These are phyloP conservation scores for Alternaria brassicicola DNA, from an alignment of 2,329 filamentous ascomycete species.

Conservation along the genomic window DNA sequence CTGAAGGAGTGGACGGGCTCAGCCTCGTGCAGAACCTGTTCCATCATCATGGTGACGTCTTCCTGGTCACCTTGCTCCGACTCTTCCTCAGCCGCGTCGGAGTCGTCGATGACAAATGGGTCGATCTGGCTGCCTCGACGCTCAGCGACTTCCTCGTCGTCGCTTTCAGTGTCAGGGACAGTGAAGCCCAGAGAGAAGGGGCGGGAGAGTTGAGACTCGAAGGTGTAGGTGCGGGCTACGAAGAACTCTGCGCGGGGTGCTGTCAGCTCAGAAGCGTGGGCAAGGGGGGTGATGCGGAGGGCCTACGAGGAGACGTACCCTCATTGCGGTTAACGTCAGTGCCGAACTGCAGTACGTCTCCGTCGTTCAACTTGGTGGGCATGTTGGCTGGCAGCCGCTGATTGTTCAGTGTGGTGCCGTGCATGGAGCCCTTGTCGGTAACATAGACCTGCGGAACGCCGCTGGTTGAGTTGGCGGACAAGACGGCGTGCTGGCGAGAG, in stretches of 20 bases:
- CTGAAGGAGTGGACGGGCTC: background rate
- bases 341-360: constrained; percentile 47
- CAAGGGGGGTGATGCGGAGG: background rate
- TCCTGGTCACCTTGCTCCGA: constrained; percentile 9
- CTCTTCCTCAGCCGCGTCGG: constrained; percentile 20
- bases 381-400: constrained; percentile 30
- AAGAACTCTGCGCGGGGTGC: constrained; percentile 32
- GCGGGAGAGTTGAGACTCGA: constrained; percentile 27
- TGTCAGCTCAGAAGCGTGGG: constrained; percentile 13
- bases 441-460: constrained; percentile 52
- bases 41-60: constrained; percentile 18
- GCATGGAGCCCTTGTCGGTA: constrained; percentile 64
- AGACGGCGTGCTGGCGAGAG: constrained; percentile 69
- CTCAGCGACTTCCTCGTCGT: constrained; percentile 30
- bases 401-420: constrained; percentile 65
- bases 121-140: constrained; percentile 35
- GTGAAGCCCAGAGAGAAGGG: constrained; percentile 37
- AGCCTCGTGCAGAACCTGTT: constrained; percentile 7
- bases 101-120: constrained; percentile 41
- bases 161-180: constrained; percentile 41
- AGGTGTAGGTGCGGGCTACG: constrained; percentile 40
- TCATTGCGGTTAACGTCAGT: constrained; percentile 43
- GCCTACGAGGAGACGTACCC: constrained; percentile 27
- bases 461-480: constrained; percentile 31
- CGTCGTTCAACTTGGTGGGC: constrained; percentile 33